phyloP scores from a whole-genome alignment of 1,139 yeast species.

The Debaryomyces sp. region DNA sequence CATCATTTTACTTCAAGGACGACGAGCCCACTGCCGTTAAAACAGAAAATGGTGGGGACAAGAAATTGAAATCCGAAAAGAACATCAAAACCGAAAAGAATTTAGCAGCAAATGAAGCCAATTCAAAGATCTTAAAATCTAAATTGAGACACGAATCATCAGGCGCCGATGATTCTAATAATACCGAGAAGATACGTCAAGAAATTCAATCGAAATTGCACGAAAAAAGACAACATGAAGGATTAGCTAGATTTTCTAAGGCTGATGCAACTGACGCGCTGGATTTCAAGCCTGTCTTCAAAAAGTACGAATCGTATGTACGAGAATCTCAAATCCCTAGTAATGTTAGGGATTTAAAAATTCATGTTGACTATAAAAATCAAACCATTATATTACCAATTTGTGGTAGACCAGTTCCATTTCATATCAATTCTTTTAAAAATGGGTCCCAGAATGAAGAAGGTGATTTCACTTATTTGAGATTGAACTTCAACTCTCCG shows the following conservation, averaged over 20 bases:
- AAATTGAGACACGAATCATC: slow-evolving; percentile 79
- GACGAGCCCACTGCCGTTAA: slow-evolving; percentile 37
- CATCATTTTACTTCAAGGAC: slow-evolving; percentile 85
- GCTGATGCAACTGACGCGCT: slow-evolving; percentile 70
- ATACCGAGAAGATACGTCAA: slow-evolving; percentile 78
- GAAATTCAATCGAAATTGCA: slow-evolving; percentile 83
- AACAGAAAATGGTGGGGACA: slow-evolving; percentile 16
- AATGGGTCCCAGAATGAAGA: slow-evolving; percentile 96
- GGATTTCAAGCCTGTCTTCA: slow-evolving; percentile 76
- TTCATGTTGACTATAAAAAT: slow-evolving; percentile 84
- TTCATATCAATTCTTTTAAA: slow-evolving; percentile 91
- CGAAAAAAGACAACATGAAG: slow-evolving; percentile 84
- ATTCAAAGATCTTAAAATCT: slow-evolving; percentile 70
- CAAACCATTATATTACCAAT: slow-evolving; percentile 92
- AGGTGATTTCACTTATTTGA: slow-evolving; percentile 88
- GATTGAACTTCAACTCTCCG: slow-evolving; percentile 93
- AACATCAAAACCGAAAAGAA: slow-evolving; percentile 36
- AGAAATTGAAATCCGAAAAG: slow-evolving; percentile 36
- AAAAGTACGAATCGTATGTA: slow-evolving; percentile 90
- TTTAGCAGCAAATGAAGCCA: slow-evolving; percentile 34
- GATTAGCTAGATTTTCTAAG: slow-evolving; percentile 73
- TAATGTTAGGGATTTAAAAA: slow-evolving; percentile 78
- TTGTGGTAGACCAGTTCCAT: slow-evolving; percentile 96
- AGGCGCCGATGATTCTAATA: slow-evolving; percentile 65
- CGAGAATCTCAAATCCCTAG: slow-evolving; percentile 90